Evolutionary conservation across 805 yeast species (phyloP), one percentile per base, ranked within the genome.

Genomic region (Lachancea meyersii): DNA sequence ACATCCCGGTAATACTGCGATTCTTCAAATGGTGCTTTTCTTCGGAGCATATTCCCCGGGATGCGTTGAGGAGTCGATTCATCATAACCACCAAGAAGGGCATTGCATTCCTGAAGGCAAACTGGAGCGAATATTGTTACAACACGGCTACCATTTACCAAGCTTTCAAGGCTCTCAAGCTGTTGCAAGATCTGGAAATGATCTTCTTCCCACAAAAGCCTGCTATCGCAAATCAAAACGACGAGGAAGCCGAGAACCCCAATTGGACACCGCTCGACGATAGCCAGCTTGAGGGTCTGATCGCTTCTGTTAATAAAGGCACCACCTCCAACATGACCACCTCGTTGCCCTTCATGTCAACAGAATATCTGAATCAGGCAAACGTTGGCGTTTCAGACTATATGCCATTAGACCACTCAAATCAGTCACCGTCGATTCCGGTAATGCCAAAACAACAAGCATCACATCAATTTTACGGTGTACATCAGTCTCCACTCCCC

Each of bases 1-100:
- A 35, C 21, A 18, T 45, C n/a, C 48, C 48, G 3, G 41, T 43
- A 16, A 38, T 41, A 11, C 38, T 45, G 23, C 45, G 48, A 9
- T 45, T 38, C 27, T 42, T 45, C 22, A 35, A 41, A 24, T 45
- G 48, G 48, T 41, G 41, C 19, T 18, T 31, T 10, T 31, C 34
- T n/a, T 7, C 22, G 11, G 32, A 20, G 17, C 37, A 37, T 16
- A 16, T 17, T 5, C 33, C 41, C 18, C 31, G 30, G 11, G 38
- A 32, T 16, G n/a, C 19, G 28, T 18, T 31, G 9, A 19, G 35
- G 13, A 35, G 38, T n/a, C 38, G 41, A 19, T 31, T 27, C 16
- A 31, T 42, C 33, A 21, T 42, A 8, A 42, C 45, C 18, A 30
- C 45, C 13, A 36, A 42, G 38, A 36, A 26, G 37, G 31, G 45